phyloP scores from a whole-genome alignment of 257 asterid genomes.

The Salvia miltiorrhiza region DNA sequence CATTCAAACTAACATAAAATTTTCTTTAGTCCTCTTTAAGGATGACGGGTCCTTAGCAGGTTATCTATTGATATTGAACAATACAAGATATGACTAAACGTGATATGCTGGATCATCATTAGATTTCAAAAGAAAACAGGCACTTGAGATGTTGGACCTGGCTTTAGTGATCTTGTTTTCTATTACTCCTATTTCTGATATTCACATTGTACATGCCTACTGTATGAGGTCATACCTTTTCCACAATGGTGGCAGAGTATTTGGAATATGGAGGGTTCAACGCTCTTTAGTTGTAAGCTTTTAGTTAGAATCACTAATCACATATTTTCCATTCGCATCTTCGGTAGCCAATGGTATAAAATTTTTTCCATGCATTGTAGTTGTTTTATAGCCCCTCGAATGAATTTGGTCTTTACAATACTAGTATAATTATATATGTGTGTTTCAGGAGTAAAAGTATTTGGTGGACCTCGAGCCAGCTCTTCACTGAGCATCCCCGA shows the following conservation, averaged over 20 bases:
- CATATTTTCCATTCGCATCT: background rate
- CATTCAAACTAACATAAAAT: background rate
- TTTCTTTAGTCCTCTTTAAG: background rate
- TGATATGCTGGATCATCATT: background rate
- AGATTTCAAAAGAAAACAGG: background rate
- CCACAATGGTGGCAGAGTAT: background rate
- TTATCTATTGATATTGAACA: background rate
- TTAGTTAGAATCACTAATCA: background rate
- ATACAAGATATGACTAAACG: background rate
- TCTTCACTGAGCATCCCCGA: conserved; percentile 64
- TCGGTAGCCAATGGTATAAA: background rate
- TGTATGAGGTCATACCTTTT: background rate
- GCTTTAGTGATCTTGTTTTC: background rate
- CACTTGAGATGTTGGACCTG: background rate
- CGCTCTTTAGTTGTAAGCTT: background rate
- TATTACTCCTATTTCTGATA: background rate
- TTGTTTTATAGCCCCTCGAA: background rate
- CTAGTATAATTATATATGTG: background rate
- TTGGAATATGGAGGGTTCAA: background rate
- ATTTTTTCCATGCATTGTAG: background rate
- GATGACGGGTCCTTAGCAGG: background rate
- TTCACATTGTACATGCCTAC: background rate
- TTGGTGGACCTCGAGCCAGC: conserved; percentile 87
- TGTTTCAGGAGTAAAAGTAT: conserved; percentile 69
- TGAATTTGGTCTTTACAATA: conserved; percentile 2